Percentiles rank a stretch among this genome's conserved stretches.
Evolutionary conservation across 2,329 filamentous ascomycete genomes (phyloP).

Genomic region (Talaromyces funiculosus): DNA sequence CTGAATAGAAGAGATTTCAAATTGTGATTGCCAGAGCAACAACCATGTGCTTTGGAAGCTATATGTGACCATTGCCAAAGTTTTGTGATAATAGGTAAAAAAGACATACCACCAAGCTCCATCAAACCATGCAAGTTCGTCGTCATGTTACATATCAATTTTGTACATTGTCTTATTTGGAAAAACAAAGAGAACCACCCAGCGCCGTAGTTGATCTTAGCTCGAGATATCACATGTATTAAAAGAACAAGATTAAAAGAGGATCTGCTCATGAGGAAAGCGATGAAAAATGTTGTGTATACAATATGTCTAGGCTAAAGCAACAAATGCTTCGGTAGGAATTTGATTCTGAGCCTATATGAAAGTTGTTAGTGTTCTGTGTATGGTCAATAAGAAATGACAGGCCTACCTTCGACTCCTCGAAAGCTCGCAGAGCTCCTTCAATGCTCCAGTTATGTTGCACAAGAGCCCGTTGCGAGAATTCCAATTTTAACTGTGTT

Average conservation of each 20-base stretch:
- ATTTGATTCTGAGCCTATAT: slow-evolving; percentile 37
- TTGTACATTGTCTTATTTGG: slow-evolving; percentile 12
- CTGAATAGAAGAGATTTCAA: neutral
- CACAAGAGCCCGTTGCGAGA: slow-evolving; percentile 72
- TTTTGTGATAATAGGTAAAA: neutral
- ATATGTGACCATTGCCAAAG: neutral
- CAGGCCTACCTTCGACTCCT: slow-evolving; percentile 60
- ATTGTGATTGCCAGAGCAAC: neutral
- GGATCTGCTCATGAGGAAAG: neutral
- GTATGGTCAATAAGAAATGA: neutral
- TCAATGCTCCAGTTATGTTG: slow-evolving; percentile 77
- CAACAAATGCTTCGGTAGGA: slow-evolving; percentile 47
- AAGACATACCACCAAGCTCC: slow-evolving; percentile 5
- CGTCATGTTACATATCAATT: slow-evolving; percentile 14
- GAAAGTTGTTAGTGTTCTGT: slow-evolving; percentile 18
- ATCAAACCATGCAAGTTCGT: slow-evolving; percentile 12
- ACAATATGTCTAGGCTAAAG: neutral
- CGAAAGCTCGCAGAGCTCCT: slow-evolving; percentile 68
- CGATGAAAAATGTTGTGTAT: neutral
- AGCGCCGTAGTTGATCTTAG: neutral
- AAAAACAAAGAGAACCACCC: neutral
- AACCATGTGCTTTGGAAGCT: neutral
- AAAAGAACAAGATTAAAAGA: neutral
- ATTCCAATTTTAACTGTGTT: slow-evolving; percentile 74
- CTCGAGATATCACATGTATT: neutral